Conservation (phyloP, 805 yeast species). For the Yarrowia alimentaria region DNA sequence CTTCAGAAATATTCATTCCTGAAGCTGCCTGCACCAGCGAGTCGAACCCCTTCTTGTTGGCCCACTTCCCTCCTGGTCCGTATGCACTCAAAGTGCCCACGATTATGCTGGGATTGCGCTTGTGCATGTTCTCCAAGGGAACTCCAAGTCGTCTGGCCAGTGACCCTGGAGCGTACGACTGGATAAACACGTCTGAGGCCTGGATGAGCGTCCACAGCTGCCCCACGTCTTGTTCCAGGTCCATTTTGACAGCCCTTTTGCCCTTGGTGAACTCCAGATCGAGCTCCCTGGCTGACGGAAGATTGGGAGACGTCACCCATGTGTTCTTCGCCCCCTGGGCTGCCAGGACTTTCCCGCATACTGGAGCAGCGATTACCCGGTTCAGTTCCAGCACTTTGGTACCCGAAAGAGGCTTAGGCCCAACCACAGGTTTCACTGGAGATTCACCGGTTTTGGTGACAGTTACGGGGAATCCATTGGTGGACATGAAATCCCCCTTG, state of each 20-base stretch:
- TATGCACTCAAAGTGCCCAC: slow-evolving; percentile 12
- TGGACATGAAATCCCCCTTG: background rate
- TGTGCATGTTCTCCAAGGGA: background rate
- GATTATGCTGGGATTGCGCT: background rate
- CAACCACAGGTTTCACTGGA: background rate
- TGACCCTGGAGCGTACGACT: slow-evolving; percentile 18
- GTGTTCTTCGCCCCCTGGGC: slow-evolving; percentile 8
- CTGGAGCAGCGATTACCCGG: slow-evolving; percentile 13
- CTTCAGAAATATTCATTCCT: slow-evolving; percentile 8
- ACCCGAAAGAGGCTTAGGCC: background rate
- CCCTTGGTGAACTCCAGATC: slow-evolving; percentile 21
- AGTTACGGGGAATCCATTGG: background rate
- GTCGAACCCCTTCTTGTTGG: slow-evolving; percentile 1
- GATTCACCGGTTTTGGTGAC: background rate
- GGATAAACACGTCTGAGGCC: slow-evolving; percentile 1
- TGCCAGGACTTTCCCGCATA: slow-evolving; percentile 2
- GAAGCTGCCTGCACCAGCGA: slow-evolving; percentile 9
- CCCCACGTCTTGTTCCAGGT: background rate
- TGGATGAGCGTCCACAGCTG: background rate
- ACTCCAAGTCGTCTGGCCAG: background rate
- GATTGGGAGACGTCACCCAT: slow-evolving; percentile 6
- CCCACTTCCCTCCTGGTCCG: slow-evolving; percentile 1
- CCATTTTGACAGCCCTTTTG: background rate
- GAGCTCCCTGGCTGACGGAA: background rate
- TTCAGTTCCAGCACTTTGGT: slow-evolving; percentile 6